A percentile compares a stretch with the other conserved stretches of the same genome.
phyloP scores from a whole-genome alignment of 306 rosid genomes.

The Notholithocarpus densiflorus region DNA sequence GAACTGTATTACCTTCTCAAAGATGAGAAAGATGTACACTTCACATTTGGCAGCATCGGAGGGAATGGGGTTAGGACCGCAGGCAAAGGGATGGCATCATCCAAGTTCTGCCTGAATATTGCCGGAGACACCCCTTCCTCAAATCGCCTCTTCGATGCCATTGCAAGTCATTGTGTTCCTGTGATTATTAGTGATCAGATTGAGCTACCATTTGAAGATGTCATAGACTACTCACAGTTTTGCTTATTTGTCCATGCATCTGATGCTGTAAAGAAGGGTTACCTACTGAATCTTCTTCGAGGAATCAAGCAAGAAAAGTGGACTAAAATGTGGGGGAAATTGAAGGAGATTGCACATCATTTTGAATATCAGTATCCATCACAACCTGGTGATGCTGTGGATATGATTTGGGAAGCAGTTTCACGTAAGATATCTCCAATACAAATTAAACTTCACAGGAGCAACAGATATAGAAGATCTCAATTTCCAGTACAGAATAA shows the following conservation, averaged over 20 bases:
- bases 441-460: conserved; percentile 44
- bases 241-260: conserved; percentile 55
- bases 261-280: conserved; percentile 62
- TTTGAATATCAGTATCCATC: conserved; percentile 83
- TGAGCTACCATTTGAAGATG: conserved; percentile 86
- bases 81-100: conserved; percentile 74
- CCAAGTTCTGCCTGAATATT: conserved; percentile 81
- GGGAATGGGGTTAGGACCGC: conserved; percentile 67
- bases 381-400: conserved; percentile 65
- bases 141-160: conserved; percentile 84
- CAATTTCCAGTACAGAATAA: conserved; percentile 29
- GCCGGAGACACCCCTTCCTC: conserved; percentile 97
- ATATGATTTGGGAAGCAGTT: conserved; percentile 84
- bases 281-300: conserved; percentile 60
- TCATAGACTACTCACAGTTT: conserved; percentile 78
- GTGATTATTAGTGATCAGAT: conserved; percentile 82
- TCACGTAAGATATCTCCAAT: conserved; percentile 46
- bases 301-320: conserved; percentile 57
- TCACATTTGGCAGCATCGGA: conserved; percentile 63
- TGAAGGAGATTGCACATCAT: conserved; percentile 55
- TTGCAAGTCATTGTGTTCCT: conserved; percentile 87
- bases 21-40: conserved; percentile 75
- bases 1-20: conserved; percentile 87
- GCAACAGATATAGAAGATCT: conserved; percentile 63
- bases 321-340: conserved; percentile 80